Evolutionary conservation across 768 basidiomycete genomes (phyloP), one percentile per base, ranked within the genome.

Genomic region (Cytidiella melzeri): DNA sequence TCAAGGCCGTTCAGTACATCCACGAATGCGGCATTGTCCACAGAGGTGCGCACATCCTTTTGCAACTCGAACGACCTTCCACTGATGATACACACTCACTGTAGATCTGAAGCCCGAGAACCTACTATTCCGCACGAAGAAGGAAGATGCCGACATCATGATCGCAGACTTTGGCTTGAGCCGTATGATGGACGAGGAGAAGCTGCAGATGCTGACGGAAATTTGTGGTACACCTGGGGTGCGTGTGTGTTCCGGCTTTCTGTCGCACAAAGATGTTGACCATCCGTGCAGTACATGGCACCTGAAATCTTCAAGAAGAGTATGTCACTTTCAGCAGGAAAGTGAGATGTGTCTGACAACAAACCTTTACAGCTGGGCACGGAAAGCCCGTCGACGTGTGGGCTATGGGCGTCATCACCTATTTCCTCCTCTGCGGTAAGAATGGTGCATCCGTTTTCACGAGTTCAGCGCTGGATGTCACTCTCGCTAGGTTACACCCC

Each of bases 341-440:
- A 36, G 24, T 45, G 47, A 44, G 55, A 39, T 37, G 15, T 45
- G 2, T 46, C 5, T 2, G 34, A 27, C 48, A 6, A 46, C 19
- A 11, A 18, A 9, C 19, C 4, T 23, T 39, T 46, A 25, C 61
- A 88, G 87, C 83, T 48, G 95, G 95, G 3, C 95, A 99, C 59
- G 81, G 87, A 37, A 96, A 90, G 69, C 93, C 94, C 7, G 94
- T 96, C 15, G 95, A 95, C 60, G 70, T 95, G 48, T 94, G 92
- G 94, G 93, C 95, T 1, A 94, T 98, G 81, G 95, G 95, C 34
- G 95, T 99, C 43, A 94, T 99, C 66, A 89, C 95, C 11, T 97
- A 97, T 70, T 96, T 96, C 83, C 72, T 97, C 3, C 83, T 97
- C 23, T 84, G 83, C 45, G 83, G 81, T 63, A 54, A 18, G n/a